A percentile compares a stretch with the other conserved stretches of the same genome.
phyloP scores from a whole-genome alignment of 1,284 basidiomycete species.

The Neolentinus lepideus region DNA sequence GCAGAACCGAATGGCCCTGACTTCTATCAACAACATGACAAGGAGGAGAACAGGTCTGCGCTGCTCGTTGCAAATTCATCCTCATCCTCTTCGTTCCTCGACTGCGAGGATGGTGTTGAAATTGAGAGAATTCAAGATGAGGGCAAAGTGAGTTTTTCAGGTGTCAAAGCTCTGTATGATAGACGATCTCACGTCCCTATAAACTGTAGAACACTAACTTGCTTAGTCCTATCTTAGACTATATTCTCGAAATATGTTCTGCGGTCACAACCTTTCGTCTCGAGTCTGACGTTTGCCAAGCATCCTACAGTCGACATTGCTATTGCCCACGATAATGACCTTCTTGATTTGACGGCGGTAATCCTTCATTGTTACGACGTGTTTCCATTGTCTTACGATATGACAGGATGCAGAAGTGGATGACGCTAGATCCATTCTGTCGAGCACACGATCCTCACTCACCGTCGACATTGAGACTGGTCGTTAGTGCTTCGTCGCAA shows the following conservation, averaged over 20 bases:
- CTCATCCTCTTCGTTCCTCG: neutral
- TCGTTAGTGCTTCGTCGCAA: too few species aligned
- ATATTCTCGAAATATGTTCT: neutral
- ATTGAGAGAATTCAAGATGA: neutral
- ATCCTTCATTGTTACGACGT: too few species aligned
- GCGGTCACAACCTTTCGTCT: neutral
- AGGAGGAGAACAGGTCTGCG: neutral
- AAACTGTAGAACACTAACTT: neutral
- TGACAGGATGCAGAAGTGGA: too few species aligned
- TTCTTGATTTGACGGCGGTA: neutral
- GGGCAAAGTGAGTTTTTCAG: neutral
- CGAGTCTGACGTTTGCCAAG: neutral
- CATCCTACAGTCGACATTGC: neutral
- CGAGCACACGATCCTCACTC: too few species aligned
- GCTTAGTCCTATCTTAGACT: neutral
- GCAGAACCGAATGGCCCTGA: neutral
- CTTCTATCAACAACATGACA: neutral
- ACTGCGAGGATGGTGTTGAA: neutral
- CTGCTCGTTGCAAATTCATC: neutral
- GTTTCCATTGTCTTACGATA: too few species aligned
- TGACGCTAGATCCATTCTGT: too few species aligned
- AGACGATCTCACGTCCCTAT: neutral
- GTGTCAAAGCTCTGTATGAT: neutral
- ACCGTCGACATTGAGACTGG: too few species aligned
- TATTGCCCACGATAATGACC: neutral